A percentile compares a stretch with the other conserved stretches of the same genome.
These are phyloP conservation scores for Lunasporangiospora selenospora DNA, from an alignment of 192 early-diverging fungal genomes.

Conservation along the genomic window DNA sequence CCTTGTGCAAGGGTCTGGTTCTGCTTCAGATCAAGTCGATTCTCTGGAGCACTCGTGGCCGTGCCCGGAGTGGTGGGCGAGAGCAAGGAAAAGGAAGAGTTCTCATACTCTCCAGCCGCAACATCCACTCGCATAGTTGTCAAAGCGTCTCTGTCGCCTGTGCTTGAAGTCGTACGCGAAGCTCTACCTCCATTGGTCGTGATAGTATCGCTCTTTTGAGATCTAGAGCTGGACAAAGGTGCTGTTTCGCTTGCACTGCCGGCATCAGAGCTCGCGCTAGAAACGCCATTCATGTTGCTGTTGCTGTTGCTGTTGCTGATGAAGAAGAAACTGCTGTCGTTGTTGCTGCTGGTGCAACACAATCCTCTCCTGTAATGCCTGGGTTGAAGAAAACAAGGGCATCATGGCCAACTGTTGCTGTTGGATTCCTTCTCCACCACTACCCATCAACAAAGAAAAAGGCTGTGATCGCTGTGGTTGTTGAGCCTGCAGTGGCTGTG, in stretches of 20 bases:
- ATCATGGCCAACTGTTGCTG: no score
- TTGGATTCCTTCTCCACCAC: no score
- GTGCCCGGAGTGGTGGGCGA: no score
- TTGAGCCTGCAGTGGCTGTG: constrained; percentile 9
- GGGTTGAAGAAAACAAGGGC: constrained; percentile 32
- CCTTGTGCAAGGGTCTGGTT: background rate
- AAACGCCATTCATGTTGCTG: constrained; percentile 7
- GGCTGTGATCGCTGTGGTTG: constrained; percentile 16
- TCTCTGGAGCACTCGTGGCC: constrained; percentile 33
- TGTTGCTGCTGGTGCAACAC: constrained; percentile 12
- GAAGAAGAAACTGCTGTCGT: constrained; percentile 12
- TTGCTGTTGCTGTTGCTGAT: constrained; percentile 3
- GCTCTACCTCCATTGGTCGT: no score
- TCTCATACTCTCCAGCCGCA: no score
- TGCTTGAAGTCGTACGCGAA: no score
- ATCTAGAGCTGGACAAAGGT: constrained; percentile 43
- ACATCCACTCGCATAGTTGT: no score
- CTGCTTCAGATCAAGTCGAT: background rate
- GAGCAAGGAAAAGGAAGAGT: no score
- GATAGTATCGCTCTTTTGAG: no score
- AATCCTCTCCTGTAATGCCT: constrained; percentile 21
- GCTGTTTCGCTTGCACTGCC: constrained; percentile 19
- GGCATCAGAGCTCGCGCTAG: background rate
- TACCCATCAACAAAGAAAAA: no score
- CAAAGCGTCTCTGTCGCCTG: no score